Conservation (phyloP, 1,284 basidiomycete genomes). For the Malassezia sympodialis region DNA sequence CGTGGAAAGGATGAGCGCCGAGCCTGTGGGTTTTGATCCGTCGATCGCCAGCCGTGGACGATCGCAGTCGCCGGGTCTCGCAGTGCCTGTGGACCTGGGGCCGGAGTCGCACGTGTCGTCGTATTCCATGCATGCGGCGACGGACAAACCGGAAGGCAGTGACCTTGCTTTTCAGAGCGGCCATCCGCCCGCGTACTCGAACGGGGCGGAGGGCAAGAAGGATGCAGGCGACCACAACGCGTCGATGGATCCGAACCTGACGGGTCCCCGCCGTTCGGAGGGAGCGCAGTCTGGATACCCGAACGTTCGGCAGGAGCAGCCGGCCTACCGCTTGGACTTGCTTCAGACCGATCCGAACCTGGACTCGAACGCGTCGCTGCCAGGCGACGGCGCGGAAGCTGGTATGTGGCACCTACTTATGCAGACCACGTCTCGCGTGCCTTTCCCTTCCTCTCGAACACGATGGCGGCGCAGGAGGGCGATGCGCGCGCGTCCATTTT, state of each 20-base stretch:
- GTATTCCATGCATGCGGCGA: conserved; percentile 9
- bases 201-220: background rate
- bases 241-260: conserved; percentile 14
- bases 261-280: conserved; percentile 12
- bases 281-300: conserved; percentile 11
- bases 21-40: conserved; percentile 8
- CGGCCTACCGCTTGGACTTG: conserved; percentile 15
- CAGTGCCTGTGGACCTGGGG: background rate
- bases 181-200: conserved; percentile 4
- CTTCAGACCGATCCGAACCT: conserved; percentile 17
- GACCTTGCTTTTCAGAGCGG: conserved; percentile 8
- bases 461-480: conserved; percentile 13
- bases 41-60: conserved; percentile 6
- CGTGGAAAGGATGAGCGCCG: conserved; percentile 13
- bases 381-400: conserved; percentile 10
- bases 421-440: conserved; percentile 16
- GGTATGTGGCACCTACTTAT: background rate
- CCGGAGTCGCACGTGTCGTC: background rate
- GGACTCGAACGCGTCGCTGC: conserved; percentile 15
- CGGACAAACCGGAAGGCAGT: conserved; percentile 9
- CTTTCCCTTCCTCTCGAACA: conserved; percentile 17
- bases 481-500: conserved; percentile 15
- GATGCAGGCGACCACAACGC: background rate
- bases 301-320: conserved; percentile 17
- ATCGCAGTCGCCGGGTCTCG: background rate